Evolutionary conservation across 495 filamentous ascomycete species (phyloP).

Genomic region (Symbiotaphrina buchneri): DNA sequence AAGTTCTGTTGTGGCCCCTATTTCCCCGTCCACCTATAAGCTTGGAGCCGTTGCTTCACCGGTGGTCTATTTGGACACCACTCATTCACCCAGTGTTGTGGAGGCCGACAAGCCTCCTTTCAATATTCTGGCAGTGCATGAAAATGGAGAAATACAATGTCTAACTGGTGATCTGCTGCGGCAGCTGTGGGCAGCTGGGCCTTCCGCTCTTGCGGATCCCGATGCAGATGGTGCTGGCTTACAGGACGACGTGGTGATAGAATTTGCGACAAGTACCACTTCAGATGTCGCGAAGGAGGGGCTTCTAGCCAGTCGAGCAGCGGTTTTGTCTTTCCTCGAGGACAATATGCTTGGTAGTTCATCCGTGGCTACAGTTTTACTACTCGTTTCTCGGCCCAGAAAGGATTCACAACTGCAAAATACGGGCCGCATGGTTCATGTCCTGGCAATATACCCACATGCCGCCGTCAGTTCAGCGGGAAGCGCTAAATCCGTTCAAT

Average conservation of each 20-base stretch:
- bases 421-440: too few species aligned
- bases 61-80: conserved; percentile 13
- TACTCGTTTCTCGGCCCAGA: too few species aligned
- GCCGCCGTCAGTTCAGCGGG: too few species aligned
- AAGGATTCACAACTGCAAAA: too few species aligned
- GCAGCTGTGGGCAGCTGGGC: conserved; percentile 9
- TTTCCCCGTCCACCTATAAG: neutral
- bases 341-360: too few species aligned
- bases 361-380: too few species aligned
- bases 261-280: conserved; percentile 15
- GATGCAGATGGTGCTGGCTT: neutral
- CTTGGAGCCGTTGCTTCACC: neutral
- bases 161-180: conserved; percentile 23
- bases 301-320: conserved; percentile 20
- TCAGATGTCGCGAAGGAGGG: conserved; percentile 18
- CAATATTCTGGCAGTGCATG: conserved; percentile 14
- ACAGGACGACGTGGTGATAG: conserved; percentile 8
- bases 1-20: conserved; percentile 2
- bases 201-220: conserved; percentile 1
- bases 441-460: too few species aligned
- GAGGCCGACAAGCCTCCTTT: neutral
- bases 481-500: too few species aligned
- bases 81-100: conserved; percentile 11
- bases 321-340: conserved; percentile 14
- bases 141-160: conserved; percentile 23